Conservation (phyloP, 1,139 yeast species). For the Meyerozyma carpophila region DNA sequence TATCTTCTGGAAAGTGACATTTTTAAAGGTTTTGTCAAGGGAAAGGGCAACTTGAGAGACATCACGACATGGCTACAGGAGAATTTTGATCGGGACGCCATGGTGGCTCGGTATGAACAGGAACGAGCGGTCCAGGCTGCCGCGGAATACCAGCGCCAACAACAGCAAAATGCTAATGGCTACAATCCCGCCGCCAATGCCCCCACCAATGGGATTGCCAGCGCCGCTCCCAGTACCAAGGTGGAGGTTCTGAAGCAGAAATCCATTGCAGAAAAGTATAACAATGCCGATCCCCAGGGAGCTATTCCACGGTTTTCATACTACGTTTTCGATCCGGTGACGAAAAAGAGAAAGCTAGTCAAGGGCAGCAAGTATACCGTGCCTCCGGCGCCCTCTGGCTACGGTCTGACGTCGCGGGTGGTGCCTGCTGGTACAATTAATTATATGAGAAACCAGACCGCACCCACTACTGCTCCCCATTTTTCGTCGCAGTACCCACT, state of each 20-base stretch:
- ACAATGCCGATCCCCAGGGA: not conserved
- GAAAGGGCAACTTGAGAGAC: constrained; percentile 51
- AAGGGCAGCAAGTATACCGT: not conserved
- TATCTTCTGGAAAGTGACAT: constrained; percentile 46
- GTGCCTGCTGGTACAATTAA: not conserved
- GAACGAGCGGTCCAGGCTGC: constrained; percentile 6
- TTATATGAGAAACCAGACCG: not conserved
- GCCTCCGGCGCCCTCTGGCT: not conserved
- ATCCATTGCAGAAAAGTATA: not conserved
- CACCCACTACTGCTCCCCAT: too few relatives aligned
- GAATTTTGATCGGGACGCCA: constrained; percentile 27
- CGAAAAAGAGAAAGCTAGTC: not conserved
- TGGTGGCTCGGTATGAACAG: constrained; percentile 22
- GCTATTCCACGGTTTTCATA: not conserved
- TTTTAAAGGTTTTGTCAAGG: constrained; percentile 56
- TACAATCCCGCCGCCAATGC: not conserved
- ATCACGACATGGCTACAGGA: constrained; percentile 47
- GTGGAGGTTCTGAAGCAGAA: not conserved
- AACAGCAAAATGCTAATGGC: not conserved
- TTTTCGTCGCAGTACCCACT: too few relatives aligned
- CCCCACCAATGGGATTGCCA: not conserved
- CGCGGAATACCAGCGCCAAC: not conserved
- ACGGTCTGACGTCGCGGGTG: not conserved
- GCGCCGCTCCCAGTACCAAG: not conserved
- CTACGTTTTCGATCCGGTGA: not conserved